Evolutionary conservation across 306 rosid species (phyloP).

Genomic region (cucumber (Cucumis sativus)): Cucumber_9930_V3 NC_026655.2:3338001-3338500

Average conservation of each 20-base stretch:
- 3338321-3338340: slow-evolving; percentile 84
- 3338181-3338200: slow-evolving; percentile 59
- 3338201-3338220: slow-evolving; percentile 62
- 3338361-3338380: slow-evolving; percentile 74
- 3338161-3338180: slow-evolving; percentile 65
- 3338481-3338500: slow-evolving; percentile 55
- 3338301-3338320: slow-evolving; percentile 4
- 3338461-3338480: neutral
- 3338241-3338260: slow-evolving; percentile 30
- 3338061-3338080: neutral
- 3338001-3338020: neutral
- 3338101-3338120: slow-evolving; percentile 91
- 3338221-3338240: slow-evolving; percentile 70
- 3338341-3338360: slow-evolving; percentile 73
- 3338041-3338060: neutral
- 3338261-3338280: neutral
- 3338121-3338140: slow-evolving; percentile 86
- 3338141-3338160: slow-evolving; percentile 75
- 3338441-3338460: neutral
- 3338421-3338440: neutral
- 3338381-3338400: slow-evolving; percentile 79
- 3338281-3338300: neutral
- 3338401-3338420: slow-evolving; percentile 54
- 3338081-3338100: slow-evolving; percentile 93
- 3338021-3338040: neutral